Evolutionary conservation across 177 flowering plant genomes (phyloP).

Genomic region (Vitis hybrid): DNA sequence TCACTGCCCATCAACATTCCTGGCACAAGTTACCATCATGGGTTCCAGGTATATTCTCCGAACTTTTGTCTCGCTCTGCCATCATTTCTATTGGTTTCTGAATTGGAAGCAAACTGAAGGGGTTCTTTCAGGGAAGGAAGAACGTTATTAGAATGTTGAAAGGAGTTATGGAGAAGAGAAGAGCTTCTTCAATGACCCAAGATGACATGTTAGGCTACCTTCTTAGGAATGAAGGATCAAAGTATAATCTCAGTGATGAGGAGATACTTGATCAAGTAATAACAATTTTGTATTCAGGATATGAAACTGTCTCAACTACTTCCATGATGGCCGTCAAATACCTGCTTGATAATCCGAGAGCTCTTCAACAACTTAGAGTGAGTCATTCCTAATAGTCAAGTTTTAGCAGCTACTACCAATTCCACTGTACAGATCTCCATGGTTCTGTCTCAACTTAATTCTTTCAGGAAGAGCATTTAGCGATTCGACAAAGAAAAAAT

Average conservation of each 20-base stretch:
- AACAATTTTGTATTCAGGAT: slow-evolving; percentile 70
- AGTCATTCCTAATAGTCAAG: slow-evolving; percentile 13
- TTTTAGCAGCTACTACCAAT: neutral
- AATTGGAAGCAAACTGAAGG: too few species aligned
- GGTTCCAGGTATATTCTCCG: slow-evolving; percentile 44
- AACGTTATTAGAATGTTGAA: slow-evolving; percentile 36
- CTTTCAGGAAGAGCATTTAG: slow-evolving; percentile 57
- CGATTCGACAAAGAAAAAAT: slow-evolving; percentile 43
- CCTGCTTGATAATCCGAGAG: slow-evolving; percentile 74
- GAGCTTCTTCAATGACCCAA: slow-evolving; percentile 33
- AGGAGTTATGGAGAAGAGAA: slow-evolving; percentile 52
- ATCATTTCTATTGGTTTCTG: neutral
- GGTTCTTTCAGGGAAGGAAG: slow-evolving; percentile 57
- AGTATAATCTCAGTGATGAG: slow-evolving; percentile 49
- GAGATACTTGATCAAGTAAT: slow-evolving; percentile 71
- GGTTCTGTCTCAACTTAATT: neutral
- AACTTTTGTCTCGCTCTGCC: neutral
- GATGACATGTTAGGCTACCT: slow-evolving; percentile 48
- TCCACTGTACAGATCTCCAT: neutral
- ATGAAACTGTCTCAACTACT: slow-evolving; percentile 79
- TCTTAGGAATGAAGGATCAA: slow-evolving; percentile 33
- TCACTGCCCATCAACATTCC: slow-evolving; percentile 77
- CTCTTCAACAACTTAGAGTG: slow-evolving; percentile 64
- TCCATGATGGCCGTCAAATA: slow-evolving; percentile 86
- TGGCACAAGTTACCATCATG: slow-evolving; percentile 56